Conservation (phyloP, 139 green algal genomes). For the Haematococcus sp. region DNA sequence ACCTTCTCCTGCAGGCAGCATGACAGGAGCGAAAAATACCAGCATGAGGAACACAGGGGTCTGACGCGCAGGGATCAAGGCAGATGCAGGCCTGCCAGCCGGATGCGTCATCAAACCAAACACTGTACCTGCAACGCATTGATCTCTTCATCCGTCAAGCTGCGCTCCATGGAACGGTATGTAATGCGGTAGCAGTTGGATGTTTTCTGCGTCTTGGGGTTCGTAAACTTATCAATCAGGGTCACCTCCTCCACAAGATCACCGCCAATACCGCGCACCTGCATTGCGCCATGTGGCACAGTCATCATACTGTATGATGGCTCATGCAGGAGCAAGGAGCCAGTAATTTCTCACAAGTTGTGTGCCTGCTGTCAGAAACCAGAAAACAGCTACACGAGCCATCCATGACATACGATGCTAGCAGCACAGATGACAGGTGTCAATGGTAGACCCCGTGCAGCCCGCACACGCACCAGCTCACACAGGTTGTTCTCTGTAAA, state of each 20-base stretch:
- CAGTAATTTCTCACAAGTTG: conserved; percentile 11
- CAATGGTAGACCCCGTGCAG: too few species aligned
- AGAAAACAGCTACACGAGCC: too few species aligned
- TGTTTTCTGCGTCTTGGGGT: conserved; percentile 87
- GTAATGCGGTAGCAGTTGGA: conserved; percentile 96
- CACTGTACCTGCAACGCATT: conserved; percentile 79
- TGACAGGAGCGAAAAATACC: too few species aligned
- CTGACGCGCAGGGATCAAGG: neutral
- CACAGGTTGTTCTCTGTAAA: conserved; percentile 99
- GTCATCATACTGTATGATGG: too few species aligned
- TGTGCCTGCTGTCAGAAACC: too few species aligned
- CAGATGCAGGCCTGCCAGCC: neutral
- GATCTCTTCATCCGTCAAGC: conserved; percentile 96
- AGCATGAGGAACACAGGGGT: neutral
- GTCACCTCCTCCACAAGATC: conserved; percentile 89
- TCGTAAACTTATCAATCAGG: conserved; percentile 94
- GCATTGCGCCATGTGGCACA: neutral
- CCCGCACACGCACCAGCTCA: conserved; percentile 77
- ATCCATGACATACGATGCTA: too few species aligned
- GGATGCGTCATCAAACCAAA: neutral
- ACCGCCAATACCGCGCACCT: conserved; percentile 48
- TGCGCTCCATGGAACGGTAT: conserved; percentile 91
- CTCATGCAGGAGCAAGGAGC: too few species aligned
- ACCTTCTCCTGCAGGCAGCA: conserved; percentile 80
- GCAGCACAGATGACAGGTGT: too few species aligned